Percentiles rank a stretch among this genome's conserved stretches.
Evolutionary conservation across 345 rosid species (phyloP).

Genomic region (Draba incana): DNA sequence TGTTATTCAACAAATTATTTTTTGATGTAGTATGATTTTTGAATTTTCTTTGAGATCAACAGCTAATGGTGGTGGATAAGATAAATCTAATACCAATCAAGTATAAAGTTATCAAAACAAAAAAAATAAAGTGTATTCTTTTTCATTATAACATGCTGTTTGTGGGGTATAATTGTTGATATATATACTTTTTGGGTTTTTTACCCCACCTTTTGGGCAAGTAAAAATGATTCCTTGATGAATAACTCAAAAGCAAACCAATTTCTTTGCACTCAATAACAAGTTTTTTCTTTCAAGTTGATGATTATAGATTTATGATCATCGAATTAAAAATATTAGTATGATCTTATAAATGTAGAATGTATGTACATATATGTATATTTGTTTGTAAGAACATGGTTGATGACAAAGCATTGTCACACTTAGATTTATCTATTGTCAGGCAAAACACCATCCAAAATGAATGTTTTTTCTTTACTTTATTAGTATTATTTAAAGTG

Average conservation of each 20-base stretch:
- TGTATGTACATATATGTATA: conserved; percentile 7
- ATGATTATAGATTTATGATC: not conserved
- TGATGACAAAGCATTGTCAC: conserved; percentile 35
- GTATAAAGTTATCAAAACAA: conserved; percentile 37
- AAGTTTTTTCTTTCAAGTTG: conserved; percentile 17
- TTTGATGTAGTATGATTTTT: conserved; percentile 2
- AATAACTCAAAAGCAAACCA: conserved; percentile 35
- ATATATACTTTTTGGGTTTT: conserved; percentile 33
- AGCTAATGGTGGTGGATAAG: conserved; percentile 46
- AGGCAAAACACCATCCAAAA: conserved; percentile 36
- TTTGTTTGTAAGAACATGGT: conserved; percentile 31
- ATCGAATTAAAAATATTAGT: not conserved
- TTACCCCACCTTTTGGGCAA: conserved; percentile 31
- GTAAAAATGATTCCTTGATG: conserved; percentile 40
- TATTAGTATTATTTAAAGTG: not conserved
- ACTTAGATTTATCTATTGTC: conserved; percentile 38
- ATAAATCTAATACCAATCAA: conserved; percentile 48
- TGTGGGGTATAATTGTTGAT: conserved; percentile 43
- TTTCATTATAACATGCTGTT: conserved; percentile 38
- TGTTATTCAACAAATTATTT: not conserved
- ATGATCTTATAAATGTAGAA: not conserved
- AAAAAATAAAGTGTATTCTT: conserved; percentile 42
- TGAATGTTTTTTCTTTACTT: conserved; percentile 32
- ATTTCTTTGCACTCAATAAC: conserved; percentile 32
- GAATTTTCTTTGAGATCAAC: conserved; percentile 28